Percentiles rank a stretch among this genome's conserved stretches.
These are phyloP conservation scores for Fennellomyces sp. DNA, from an alignment of 371 early-diverging fungal genomes.

Conservation along the genomic window DNA sequence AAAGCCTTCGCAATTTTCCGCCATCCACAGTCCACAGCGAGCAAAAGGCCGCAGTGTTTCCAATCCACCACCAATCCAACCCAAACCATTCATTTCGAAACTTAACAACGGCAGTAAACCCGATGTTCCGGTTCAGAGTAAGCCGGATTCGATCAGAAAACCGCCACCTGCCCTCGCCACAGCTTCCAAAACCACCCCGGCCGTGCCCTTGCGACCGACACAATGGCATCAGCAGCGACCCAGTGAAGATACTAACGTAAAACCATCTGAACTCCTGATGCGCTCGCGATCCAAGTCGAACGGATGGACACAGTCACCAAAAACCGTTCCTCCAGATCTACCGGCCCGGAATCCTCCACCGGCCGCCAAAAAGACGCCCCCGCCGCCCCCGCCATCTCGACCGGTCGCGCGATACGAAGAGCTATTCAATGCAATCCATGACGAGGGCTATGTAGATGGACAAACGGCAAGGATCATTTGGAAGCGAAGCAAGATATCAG, in stretches of 20 bases:
- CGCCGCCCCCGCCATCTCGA: slow-evolving; percentile 44
- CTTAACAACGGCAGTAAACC: not conserved
- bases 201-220: not conserved
- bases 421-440: slow-evolving; percentile 39
- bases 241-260: slow-evolving; percentile 3
- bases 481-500: slow-evolving; percentile 34
- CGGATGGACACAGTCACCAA: not conserved
- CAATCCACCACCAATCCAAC: slow-evolving; percentile 16
- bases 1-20: not conserved
- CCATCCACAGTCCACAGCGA: not conserved
- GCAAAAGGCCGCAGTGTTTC: slow-evolving; percentile 2
- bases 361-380: slow-evolving; percentile 26
- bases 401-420: slow-evolving; percentile 34
- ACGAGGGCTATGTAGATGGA: slow-evolving; percentile 44
- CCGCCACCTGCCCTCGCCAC: not conserved
- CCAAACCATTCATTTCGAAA: not conserved
- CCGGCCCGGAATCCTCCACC: slow-evolving; percentile 1
- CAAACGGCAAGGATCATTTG: slow-evolving; percentile 34
- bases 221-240: not conserved
- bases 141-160: not conserved
- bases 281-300: slow-evolving; percentile 10
- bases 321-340: not conserved
- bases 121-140: slow-evolving; percentile 1
- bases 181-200: not conserved
- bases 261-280: slow-evolving; percentile 7